These are phyloP conservation scores for Nissolia schottii DNA, from an alignment of 306 rosid genomes.

Conservation along the genomic window DNA sequence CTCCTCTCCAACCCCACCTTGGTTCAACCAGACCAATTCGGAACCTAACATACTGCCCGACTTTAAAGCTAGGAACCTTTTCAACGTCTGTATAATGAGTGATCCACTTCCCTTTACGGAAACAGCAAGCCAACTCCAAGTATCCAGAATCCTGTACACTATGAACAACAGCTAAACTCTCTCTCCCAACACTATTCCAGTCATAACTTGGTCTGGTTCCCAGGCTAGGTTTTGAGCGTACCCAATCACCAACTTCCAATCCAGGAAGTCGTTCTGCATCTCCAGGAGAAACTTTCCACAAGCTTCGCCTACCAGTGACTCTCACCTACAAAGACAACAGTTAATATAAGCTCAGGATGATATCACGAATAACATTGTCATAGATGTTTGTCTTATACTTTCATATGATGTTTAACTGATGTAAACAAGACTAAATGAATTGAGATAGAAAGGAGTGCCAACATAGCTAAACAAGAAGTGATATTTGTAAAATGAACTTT, in stretches of 20 bases:
- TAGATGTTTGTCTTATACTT: neutral
- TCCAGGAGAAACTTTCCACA: conserved; percentile 99
- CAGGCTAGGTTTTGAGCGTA: conserved; percentile 91
- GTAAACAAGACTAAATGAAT: too few relatives aligned
- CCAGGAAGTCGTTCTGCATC: conserved; percentile 97
- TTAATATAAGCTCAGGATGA: neutral
- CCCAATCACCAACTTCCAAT: conserved; percentile 99
- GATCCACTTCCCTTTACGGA: conserved; percentile 88
- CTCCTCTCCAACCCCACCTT: conserved; percentile 98
- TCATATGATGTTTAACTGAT: neutral
- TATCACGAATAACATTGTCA: conserved; percentile 6
- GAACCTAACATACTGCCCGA: conserved; percentile 88
- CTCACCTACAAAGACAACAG: conserved; percentile 54
- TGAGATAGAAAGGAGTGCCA: neutral
- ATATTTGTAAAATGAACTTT: neutral
- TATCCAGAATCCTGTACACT: conserved; percentile 94
- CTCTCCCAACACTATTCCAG: conserved; percentile 89
- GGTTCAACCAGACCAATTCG: conserved; percentile 84
- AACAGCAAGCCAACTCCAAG: conserved; percentile 95
- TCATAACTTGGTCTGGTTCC: conserved; percentile 96
- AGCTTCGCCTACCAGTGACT: conserved; percentile 78
- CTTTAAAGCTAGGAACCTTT: conserved; percentile 71
- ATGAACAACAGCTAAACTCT: conserved; percentile 86
- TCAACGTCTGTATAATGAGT: conserved; percentile 92
- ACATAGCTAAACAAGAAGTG: neutral